phyloP scores from a whole-genome alignment of 768 basidiomycete genomes.

The Wakefieldia striispora region DNA sequence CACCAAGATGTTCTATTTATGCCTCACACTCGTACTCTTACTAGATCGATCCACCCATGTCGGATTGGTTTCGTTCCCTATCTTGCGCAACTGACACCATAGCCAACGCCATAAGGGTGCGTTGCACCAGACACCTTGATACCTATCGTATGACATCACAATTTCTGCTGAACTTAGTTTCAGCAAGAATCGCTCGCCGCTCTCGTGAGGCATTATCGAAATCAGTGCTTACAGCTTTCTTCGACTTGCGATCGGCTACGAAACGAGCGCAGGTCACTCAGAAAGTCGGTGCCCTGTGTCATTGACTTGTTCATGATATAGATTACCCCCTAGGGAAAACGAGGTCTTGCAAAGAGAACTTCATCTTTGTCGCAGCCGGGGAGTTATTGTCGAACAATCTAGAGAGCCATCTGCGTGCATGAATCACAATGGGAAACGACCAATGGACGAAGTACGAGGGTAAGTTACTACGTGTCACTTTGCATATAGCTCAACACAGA shows the following conservation, averaged over 20 bases:
- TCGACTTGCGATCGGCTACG: constrained; percentile 32
- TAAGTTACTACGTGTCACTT: constrained; percentile 24
- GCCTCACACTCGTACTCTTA: constrained; percentile 1
- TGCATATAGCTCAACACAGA: neutral
- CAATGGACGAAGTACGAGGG: constrained; percentile 46
- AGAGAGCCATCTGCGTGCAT: constrained; percentile 35
- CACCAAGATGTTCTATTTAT: neutral
- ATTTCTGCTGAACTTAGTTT: constrained; percentile 45
- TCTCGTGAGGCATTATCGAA: constrained; percentile 63
- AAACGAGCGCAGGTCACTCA: constrained; percentile 45
- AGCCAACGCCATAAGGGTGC: constrained; percentile 66
- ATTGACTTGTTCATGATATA: constrained; percentile 6
- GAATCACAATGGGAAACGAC: constrained; percentile 68
- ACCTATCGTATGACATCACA: too few relatives aligned
- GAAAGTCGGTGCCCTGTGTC: constrained; percentile 42
- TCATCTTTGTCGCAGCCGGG: constrained; percentile 41
- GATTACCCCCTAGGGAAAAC: constrained; percentile 39
- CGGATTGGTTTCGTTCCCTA: constrained; percentile 72
- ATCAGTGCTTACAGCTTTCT: constrained; percentile 48
- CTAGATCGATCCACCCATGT: constrained; percentile 81
- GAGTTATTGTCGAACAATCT: constrained; percentile 25
- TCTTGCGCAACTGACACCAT: constrained; percentile 61
- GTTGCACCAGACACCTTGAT: neutral
- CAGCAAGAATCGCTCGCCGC: constrained; percentile 74
- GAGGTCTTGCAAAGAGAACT: constrained; percentile 51